Evolutionary conservation across 495 filamentous ascomycete genomes (phyloP).

Genomic region (Daldinia concentrica): DNA sequence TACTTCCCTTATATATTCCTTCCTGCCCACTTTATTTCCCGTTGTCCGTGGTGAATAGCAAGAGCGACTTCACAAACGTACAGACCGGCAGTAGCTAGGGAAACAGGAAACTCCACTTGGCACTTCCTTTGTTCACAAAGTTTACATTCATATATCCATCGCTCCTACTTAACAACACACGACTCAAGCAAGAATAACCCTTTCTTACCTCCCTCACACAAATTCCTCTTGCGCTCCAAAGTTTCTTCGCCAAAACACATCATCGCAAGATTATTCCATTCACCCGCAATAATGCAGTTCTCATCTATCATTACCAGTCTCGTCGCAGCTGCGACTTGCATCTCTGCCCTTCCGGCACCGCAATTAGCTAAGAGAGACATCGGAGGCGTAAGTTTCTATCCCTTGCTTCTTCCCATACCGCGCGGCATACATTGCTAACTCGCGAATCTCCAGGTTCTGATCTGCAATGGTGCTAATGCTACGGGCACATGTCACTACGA

Average conservation of each 20-base stretch:
- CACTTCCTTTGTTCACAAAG: constrained; percentile 15
- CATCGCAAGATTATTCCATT: neutral
- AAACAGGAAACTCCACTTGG: constrained; percentile 2
- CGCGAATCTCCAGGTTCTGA: constrained; percentile 45
- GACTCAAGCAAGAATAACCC: neutral
- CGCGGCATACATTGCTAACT: neutral
- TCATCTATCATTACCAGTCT: constrained; percentile 31
- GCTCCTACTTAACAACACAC: constrained; percentile 4
- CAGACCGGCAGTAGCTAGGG: neutral
- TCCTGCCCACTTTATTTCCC: constrained; percentile 19
- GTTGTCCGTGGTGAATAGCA: constrained; percentile 15
- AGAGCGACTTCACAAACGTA: constrained; percentile 4
- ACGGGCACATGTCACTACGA: constrained; percentile 50
- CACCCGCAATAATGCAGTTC: constrained; percentile 35
- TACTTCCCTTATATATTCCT: constrained; percentile 24
- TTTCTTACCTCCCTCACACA: constrained; percentile 2
- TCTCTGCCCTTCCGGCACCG: constrained; percentile 27
- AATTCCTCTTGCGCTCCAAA: neutral
- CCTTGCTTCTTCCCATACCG: neutral
- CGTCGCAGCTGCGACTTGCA: constrained; percentile 27
- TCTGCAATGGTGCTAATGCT: constrained; percentile 55
- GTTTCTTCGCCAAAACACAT: constrained; percentile 7
- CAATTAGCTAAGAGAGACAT: constrained; percentile 40
- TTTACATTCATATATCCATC: neutral
- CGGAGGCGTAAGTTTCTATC: constrained; percentile 48